Evolutionary conservation across 495 filamentous ascomycete genomes (phyloP).

Genomic region (Aspergillus nidulans): DNA sequence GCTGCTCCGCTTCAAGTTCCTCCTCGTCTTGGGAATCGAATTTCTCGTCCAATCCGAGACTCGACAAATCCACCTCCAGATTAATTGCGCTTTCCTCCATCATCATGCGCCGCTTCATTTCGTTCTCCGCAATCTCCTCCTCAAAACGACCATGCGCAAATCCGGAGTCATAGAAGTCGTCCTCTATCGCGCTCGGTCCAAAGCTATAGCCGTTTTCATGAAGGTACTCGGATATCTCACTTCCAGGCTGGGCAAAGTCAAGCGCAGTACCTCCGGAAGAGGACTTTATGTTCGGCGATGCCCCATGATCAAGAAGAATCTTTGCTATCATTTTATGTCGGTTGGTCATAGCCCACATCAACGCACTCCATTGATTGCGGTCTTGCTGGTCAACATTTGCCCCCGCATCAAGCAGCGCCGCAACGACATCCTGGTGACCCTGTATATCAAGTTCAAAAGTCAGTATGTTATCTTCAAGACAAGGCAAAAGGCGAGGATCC

Average conservation of each 20-base stretch:
- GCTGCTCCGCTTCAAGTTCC: conserved; percentile 81
- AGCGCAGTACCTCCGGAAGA: conserved; percentile 92
- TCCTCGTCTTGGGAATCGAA: conserved; percentile 70
- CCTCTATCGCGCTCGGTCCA: conserved; percentile 77
- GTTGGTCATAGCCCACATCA: conserved; percentile 99
- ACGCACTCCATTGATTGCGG: conserved; percentile 90
- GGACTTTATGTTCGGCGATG: conserved; percentile 92
- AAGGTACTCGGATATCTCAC: conserved; percentile 92
- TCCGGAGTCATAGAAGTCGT: conserved; percentile 93
- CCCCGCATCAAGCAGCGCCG: conserved; percentile 76
- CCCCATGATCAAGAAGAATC: conserved; percentile 83
- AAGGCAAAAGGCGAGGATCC: conserved; percentile 1
- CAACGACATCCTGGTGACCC: conserved; percentile 89
- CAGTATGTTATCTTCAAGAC: conserved; percentile 2
- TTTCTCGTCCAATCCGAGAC: conserved; percentile 92
- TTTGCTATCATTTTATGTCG: conserved; percentile 94
- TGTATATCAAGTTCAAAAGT: conserved; percentile 25
- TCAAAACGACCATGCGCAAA: conserved; percentile 93
- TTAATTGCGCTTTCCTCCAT: conserved; percentile 99
- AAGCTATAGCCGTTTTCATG: conserved; percentile 91
- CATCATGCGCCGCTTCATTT: conserved; percentile 97
- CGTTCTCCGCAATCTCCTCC: conserved; percentile 95
- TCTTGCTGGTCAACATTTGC: conserved; percentile 94
- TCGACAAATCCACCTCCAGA: conserved; percentile 93
- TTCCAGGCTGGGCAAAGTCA: conserved; percentile 90